Percentiles rank a stretch among this genome's conserved stretches.
Evolutionary conservation across 345 rosid species (phyloP).

Genomic region (Pistacia atlantica): DNA sequence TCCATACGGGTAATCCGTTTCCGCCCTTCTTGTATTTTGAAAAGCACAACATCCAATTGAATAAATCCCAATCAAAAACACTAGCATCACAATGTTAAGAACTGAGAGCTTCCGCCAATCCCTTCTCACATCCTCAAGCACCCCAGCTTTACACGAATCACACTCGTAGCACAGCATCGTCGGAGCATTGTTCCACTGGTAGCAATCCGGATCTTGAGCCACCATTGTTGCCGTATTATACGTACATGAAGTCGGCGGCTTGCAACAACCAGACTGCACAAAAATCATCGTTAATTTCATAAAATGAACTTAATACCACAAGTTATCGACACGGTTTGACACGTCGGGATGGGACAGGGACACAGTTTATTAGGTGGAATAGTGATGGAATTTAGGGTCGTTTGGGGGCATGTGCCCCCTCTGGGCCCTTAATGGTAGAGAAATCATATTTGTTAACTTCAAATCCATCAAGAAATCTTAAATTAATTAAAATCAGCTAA

Average conservation of each 20-base stretch:
- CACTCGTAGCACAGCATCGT: slow-evolving; percentile 78
- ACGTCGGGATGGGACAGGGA: no score
- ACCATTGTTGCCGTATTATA: slow-evolving; percentile 55
- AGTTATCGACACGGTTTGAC: no score
- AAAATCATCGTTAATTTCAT: neutral
- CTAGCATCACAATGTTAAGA: slow-evolving; percentile 63
- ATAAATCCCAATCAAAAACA: slow-evolving; percentile 68
- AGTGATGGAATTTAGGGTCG: no score
- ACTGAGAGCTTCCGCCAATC: slow-evolving; percentile 88
- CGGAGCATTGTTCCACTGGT: slow-evolving; percentile 71
- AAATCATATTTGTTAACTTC: no score
- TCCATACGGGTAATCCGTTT: slow-evolving; percentile 63
- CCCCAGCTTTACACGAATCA: slow-evolving; percentile 95
- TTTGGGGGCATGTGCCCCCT: no score
- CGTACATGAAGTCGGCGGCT: slow-evolving; percentile 87
- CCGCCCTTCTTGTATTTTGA: slow-evolving; percentile 64
- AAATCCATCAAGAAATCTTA: neutral
- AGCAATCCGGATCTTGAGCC: slow-evolving; percentile 81
- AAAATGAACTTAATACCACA: no score
- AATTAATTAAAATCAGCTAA: neutral
- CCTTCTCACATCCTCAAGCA: slow-evolving; percentile 71
- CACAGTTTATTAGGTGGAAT: no score
- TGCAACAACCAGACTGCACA: slow-evolving; percentile 88
- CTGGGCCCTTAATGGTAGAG: no score
- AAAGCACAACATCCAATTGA: slow-evolving; percentile 86